Conservation (phyloP, 2,329 filamentous ascomycete species). For the Stachybotrys chlorohalonatus region DNA sequence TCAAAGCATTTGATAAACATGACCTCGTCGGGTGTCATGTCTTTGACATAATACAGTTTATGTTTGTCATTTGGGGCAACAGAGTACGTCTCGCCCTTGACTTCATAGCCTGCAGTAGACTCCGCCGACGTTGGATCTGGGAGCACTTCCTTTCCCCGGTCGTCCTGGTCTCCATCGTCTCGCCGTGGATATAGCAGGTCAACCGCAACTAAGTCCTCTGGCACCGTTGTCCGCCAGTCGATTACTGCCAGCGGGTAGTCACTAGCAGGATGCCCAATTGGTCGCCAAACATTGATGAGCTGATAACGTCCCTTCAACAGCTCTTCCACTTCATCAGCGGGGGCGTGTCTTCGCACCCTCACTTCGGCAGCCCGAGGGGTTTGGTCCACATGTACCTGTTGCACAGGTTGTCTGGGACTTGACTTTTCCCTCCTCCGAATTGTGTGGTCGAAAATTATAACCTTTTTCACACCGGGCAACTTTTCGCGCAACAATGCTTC, state of each 20-base stretch:
- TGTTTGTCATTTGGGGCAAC: slow-evolving; percentile 10
- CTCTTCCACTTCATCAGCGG: slow-evolving; percentile 31
- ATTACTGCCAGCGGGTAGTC: slow-evolving; percentile 14
- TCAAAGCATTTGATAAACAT: slow-evolving; percentile 19
- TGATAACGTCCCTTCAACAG: slow-evolving; percentile 32
- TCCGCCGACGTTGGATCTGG: slow-evolving; percentile 8
- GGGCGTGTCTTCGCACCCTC: slow-evolving; percentile 53
- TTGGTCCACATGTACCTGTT: slow-evolving; percentile 65
- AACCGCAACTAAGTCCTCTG: slow-evolving; percentile 12
- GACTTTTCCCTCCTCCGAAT: slow-evolving; percentile 48
- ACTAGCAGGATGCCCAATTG: slow-evolving; percentile 15
- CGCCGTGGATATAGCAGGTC: slow-evolving; percentile 14
- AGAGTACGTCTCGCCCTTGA: slow-evolving; percentile 13
- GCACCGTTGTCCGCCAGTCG: slow-evolving; percentile 12
- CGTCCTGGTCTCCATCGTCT: slow-evolving; percentile 9
- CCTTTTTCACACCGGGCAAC: slow-evolving; percentile 46
- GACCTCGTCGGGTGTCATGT: slow-evolving; percentile 16
- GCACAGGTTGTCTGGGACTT: slow-evolving; percentile 54
- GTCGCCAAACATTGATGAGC: slow-evolving; percentile 40
- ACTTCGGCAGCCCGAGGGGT: slow-evolving; percentile 52
- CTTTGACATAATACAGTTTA: slow-evolving; percentile 15
- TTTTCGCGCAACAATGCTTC: slow-evolving; percentile 45
- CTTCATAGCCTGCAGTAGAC: slow-evolving; percentile 11
- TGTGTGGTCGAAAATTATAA: slow-evolving; percentile 66
- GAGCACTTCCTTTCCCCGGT: slow-evolving; percentile 12